Evolutionary conservation across 169 alveolate genomes (phyloP).

Genomic region (Cryptosporidium sp.): DNA sequence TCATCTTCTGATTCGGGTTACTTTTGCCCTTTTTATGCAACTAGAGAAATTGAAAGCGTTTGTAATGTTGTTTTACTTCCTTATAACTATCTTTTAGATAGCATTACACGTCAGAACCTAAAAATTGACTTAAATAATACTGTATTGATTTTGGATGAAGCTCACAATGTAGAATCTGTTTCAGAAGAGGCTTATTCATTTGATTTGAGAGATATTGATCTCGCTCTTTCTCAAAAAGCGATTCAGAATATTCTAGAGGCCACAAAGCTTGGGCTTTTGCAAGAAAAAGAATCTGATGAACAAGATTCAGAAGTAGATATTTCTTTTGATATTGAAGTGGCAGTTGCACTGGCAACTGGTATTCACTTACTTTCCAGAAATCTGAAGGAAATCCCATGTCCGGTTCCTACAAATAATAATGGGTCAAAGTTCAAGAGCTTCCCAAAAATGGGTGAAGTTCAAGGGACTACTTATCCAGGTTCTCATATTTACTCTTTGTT

Average conservation of each 20-base stretch:
- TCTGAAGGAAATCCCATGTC: slow-evolving; percentile 34
- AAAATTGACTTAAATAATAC: slow-evolving; percentile 85
- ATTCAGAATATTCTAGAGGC: slow-evolving; percentile 73
- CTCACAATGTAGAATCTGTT: slow-evolving; percentile 91
- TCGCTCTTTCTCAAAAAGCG: slow-evolving; percentile 79
- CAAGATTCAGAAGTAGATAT: slow-evolving; percentile 43
- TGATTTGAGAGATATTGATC: slow-evolving; percentile 79
- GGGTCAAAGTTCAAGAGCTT: not conserved
- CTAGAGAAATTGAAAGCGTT: slow-evolving; percentile 85
- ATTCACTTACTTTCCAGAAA: slow-evolving; percentile 45
- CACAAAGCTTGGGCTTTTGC: slow-evolving; percentile 24
- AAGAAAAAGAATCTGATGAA: slow-evolving; percentile 30
- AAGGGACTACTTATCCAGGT: slow-evolving; percentile 56
- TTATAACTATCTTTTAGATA: slow-evolving; percentile 91
- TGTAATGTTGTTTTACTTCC: slow-evolving; percentile 92
- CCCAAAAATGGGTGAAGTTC: slow-evolving; percentile 35
- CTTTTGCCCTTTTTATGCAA: slow-evolving; percentile 93
- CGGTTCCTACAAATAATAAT: slow-evolving; percentile 18
- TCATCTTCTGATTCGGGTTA: slow-evolving; percentile 78
- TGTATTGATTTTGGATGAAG: slow-evolving; percentile 94
- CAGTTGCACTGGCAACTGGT: slow-evolving; percentile 49
- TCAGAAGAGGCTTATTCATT: slow-evolving; percentile 90
- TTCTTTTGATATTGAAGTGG: slow-evolving; percentile 73
- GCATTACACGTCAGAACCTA: slow-evolving; percentile 84
- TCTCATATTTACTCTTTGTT: slow-evolving; percentile 49